phyloP scores from a whole-genome alignment of 2,329 filamentous ascomycete species.

The Ophiosphaerella narmari region DNA sequence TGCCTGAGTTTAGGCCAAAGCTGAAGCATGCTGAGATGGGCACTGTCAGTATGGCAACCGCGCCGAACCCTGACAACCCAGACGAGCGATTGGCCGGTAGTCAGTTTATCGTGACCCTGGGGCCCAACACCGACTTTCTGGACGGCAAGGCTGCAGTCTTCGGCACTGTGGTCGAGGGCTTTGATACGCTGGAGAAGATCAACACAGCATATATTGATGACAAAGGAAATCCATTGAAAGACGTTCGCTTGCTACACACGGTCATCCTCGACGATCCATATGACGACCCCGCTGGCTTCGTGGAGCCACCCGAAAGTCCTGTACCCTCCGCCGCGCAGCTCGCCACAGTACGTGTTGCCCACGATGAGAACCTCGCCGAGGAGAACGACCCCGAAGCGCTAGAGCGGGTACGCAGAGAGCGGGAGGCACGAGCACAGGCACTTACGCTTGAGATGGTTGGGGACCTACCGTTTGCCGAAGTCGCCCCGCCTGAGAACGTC shows the following conservation, averaged over 20 bases:
- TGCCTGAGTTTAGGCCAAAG: constrained; percentile 82
- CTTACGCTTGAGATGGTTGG: constrained; percentile 97
- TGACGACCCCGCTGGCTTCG: constrained; percentile 75
- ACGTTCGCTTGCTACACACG: constrained; percentile 93
- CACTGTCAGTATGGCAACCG: constrained; percentile 97
- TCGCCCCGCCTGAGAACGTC: constrained; percentile 95
- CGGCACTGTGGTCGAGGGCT: constrained; percentile 93
- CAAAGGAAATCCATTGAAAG: constrained; percentile 83
- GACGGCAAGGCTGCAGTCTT: constrained; percentile 96
- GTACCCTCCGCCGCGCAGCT: constrained; percentile 82
- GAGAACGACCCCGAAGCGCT: constrained; percentile 79
- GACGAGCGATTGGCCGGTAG: constrained; percentile 83
- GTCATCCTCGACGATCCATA: constrained; percentile 91
- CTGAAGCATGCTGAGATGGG: constrained; percentile 87
- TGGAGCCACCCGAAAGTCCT: constrained; percentile 79
- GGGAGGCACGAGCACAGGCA: constrained; percentile 91
- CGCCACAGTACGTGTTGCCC: constrained; percentile 86
- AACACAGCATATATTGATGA: constrained; percentile 88
- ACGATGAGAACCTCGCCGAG: constrained; percentile 81
- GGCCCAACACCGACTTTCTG: constrained; percentile 85
- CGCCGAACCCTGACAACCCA: constrained; percentile 72
- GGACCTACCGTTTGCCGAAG: constrained; percentile 94
- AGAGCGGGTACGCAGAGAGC: constrained; percentile 80
- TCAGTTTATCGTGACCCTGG: constrained; percentile 92
- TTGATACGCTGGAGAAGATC: constrained; percentile 91